Conservation (phyloP, 176 grass and related monocot species). For the Cenchrus americanus region DNA sequence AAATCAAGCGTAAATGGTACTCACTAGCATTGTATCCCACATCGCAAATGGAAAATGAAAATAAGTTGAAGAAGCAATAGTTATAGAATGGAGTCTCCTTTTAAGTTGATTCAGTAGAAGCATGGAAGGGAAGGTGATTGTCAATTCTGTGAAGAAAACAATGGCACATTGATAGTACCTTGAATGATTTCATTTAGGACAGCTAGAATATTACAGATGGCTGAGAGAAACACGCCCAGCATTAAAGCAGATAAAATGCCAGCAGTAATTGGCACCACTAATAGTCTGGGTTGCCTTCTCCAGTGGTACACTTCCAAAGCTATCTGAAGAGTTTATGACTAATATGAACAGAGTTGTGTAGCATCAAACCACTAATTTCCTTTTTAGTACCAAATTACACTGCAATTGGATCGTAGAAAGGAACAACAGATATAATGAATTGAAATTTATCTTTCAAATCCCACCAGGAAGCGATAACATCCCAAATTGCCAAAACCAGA, state of each 20-base stretch:
- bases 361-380: too few relatives aligned
- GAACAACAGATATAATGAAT: neutral
- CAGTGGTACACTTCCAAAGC: conserved; percentile 68
- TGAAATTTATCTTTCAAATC: neutral
- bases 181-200: neutral
- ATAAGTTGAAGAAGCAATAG: conserved; percentile 90
- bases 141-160: conserved; percentile 35
- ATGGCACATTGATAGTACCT: neutral
- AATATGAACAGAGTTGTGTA: too few relatives aligned
- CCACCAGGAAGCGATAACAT: neutral
- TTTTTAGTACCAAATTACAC: too few relatives aligned
- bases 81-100: conserved; percentile 91
- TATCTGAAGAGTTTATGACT: conserved; percentile 45
- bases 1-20: conserved; percentile 44
- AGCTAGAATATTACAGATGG: conserved; percentile 23
- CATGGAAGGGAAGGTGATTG: conserved; percentile 18
- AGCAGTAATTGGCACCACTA: conserved; percentile 72
- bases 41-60: conserved; percentile 97
- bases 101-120: conserved; percentile 90
- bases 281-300: conserved; percentile 56
- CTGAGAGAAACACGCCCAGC: conserved; percentile 72
- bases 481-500: neutral
- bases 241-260: conserved; percentile 93
- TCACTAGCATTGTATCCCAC: conserved; percentile 99
- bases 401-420: too few relatives aligned